These are phyloP conservation scores for Hyaloscypha variabilis DNA, from an alignment of 495 filamentous ascomycete species.

Conservation along the genomic window DNA sequence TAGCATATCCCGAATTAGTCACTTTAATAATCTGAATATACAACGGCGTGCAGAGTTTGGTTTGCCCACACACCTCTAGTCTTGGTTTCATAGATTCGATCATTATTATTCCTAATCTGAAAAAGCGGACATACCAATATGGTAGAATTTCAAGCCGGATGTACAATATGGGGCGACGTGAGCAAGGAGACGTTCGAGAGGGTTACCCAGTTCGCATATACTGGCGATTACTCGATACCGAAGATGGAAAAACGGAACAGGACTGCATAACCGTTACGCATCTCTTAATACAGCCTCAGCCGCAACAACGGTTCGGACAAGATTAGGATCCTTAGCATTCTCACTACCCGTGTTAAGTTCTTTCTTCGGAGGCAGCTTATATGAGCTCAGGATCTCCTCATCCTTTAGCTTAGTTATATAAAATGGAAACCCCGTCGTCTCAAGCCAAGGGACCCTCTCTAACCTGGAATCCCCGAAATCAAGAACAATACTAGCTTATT, in stretches of 20 bases:
- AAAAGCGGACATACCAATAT: too few species aligned
- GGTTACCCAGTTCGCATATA: conserved; percentile 14
- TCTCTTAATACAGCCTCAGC: too few species aligned
- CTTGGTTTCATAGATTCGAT: too few species aligned
- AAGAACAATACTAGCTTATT: conserved; percentile 12
- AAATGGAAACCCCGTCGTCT: background rate
- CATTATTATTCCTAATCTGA: too few species aligned
- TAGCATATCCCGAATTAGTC: too few species aligned
- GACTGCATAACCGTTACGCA: background rate
- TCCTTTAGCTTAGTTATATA: conserved; percentile 5
- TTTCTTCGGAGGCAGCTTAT: conserved; percentile 9
- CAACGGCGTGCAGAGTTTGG: too few species aligned
- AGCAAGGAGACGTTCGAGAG: conserved; percentile 18
- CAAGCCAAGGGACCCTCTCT: conserved; percentile 14
- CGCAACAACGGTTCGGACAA: background rate
- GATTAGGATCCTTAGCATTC: background rate
- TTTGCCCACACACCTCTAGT: too few species aligned
- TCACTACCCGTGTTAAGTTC: background rate
- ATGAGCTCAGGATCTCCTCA: conserved; percentile 3
- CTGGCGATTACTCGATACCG: conserved; percentile 12
- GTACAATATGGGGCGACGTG: conserved; percentile 6
- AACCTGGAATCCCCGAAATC: conserved; percentile 12
- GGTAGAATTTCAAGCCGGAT: background rate
- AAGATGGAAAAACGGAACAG: conserved; percentile 4
- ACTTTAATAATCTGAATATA: too few species aligned